Conservation (phyloP, 495 filamentous ascomycete species). For the Penicillium bovifimosum region DNA sequence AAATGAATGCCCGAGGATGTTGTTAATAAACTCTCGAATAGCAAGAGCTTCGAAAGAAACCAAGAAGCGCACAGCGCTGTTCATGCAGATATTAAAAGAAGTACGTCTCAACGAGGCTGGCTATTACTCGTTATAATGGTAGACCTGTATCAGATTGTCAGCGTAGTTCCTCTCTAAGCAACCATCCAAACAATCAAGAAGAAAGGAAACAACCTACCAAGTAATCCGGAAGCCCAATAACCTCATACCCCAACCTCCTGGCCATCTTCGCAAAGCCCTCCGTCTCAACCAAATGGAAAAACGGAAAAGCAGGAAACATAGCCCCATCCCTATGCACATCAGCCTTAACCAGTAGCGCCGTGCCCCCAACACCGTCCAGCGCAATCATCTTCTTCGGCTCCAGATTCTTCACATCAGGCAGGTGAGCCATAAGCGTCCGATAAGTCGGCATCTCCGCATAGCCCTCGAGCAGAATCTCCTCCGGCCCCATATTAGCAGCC, state of each 20-base stretch:
- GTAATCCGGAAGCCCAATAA: slow-evolving; percentile 89
- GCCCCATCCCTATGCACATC: slow-evolving; percentile 96
- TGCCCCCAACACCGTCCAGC: slow-evolving; percentile 91
- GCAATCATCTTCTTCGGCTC: slow-evolving; percentile 58
- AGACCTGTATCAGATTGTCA: slow-evolving; percentile 51
- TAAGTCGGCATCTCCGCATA: slow-evolving; percentile 91
- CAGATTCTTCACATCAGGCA: slow-evolving; percentile 50
- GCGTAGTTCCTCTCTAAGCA: not conserved
- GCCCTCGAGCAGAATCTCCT: slow-evolving; percentile 91
- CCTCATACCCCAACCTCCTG: slow-evolving; percentile 73
- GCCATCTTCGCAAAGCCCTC: slow-evolving; percentile 99
- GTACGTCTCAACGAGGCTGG: not conserved
- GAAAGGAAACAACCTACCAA: slow-evolving; percentile 56
- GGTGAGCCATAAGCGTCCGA: slow-evolving; percentile 84
- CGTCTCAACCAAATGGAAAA: slow-evolving; percentile 95
- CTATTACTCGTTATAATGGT: slow-evolving; percentile 81
- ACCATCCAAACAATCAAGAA: not conserved
- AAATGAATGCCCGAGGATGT: not conserved
- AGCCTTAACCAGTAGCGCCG: slow-evolving; percentile 89
- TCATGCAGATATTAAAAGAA: not conserved
- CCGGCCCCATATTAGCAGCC: slow-evolving; percentile 70
- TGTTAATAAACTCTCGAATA: not conserved
- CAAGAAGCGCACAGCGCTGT: slow-evolving; percentile 3
- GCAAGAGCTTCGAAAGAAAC: not conserved
- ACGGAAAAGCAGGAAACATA: slow-evolving; percentile 96